Conservation (phyloP, 495 filamentous ascomycete genomes). For the Letharia columbiana region DNA sequence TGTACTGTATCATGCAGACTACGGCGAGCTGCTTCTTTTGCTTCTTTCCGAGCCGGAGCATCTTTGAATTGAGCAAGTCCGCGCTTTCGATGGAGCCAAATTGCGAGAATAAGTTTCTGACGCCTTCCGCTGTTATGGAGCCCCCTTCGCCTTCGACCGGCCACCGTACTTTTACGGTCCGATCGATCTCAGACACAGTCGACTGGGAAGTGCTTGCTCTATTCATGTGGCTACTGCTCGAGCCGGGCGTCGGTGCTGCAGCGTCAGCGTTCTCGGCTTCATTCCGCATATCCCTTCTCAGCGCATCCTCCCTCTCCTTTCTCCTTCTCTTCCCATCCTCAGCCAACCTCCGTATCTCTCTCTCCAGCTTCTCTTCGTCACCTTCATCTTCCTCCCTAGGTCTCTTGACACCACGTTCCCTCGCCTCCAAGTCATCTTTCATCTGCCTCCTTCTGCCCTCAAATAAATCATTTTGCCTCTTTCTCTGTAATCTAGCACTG, state of each 20-base stretch:
- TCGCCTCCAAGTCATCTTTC: slow-evolving; percentile 64
- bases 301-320: slow-evolving; percentile 42
- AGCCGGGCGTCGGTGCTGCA: slow-evolving; percentile 18
- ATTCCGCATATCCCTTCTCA: slow-evolving; percentile 33
- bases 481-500: slow-evolving; percentile 50
- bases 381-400: slow-evolving; percentile 41
- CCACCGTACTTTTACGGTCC: slow-evolving; percentile 54
- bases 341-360: slow-evolving; percentile 53
- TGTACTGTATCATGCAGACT: slow-evolving; percentile 48
- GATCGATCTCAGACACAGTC: slow-evolving; percentile 46
- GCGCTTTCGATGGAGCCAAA: slow-evolving; percentile 51
- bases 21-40: slow-evolving; percentile 47
- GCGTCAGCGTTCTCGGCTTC: slow-evolving; percentile 34
- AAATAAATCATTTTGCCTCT: slow-evolving; percentile 56
- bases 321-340: slow-evolving; percentile 53
- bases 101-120: slow-evolving; percentile 39
- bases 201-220: background rate
- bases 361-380: slow-evolving; percentile 48
- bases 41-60: slow-evolving; percentile 40
- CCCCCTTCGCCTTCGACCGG: slow-evolving; percentile 39
- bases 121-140: slow-evolving; percentile 37
- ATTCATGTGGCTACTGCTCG: background rate
- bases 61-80: slow-evolving; percentile 48
- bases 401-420: slow-evolving; percentile 42
- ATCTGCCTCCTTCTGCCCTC: slow-evolving; percentile 60